Base-by-base conservation (phyloP, 2,329 filamentous ascomycete species). In the Coccinonectria pachysandricola region DNA sequence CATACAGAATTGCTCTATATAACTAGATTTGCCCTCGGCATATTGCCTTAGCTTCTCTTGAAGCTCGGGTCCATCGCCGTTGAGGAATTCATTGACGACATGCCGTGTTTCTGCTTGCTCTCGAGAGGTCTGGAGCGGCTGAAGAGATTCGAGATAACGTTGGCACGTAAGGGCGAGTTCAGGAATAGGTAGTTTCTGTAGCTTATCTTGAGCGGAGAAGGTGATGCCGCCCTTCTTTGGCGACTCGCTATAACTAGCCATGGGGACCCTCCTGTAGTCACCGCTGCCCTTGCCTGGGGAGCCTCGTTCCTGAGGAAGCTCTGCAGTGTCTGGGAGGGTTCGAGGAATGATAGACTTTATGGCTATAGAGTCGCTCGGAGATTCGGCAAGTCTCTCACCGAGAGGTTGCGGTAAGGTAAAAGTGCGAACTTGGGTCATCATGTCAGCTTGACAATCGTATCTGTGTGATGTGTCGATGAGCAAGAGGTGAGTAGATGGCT, bases 1-100 rank as follows among this genome's bases (percentile, higher is more conserved):
- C 34, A 9, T 71, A 94, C 88, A 98, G 46, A 98, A 98, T 48
- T 98, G 91, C 52, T 96, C 91, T 45, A 98, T 96, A 51, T 95
- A 98, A 56, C 88, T 96, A 19, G 84, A 84, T 59, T 87, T 88
- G 22, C 81, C 85, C 24, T 75, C 76, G 7, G 91, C 87, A 62
- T 96, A 98, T 45, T 79, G 76, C 62, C 87, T 91, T 30, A 96
- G 59, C 54, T 80, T 87, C 35, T 91, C 84, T 50, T 98, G 87
- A 24, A 98, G 59, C 23, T 80, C 75, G 0, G 81, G 83, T 0
- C 91, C 91, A 37, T 95, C 87, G 1, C 68, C 62, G 42, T 70
- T 76, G 20, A 95, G 57, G 41, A 96, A 96, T 15, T 94, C 85
- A 8, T 79, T 65, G 1, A 93, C 78, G 1, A 88, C 84, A 35